Base-by-base conservation (phyloP, 2,329 filamentous ascomycete species). In the Simplicillium aogashimaense region DNA sequence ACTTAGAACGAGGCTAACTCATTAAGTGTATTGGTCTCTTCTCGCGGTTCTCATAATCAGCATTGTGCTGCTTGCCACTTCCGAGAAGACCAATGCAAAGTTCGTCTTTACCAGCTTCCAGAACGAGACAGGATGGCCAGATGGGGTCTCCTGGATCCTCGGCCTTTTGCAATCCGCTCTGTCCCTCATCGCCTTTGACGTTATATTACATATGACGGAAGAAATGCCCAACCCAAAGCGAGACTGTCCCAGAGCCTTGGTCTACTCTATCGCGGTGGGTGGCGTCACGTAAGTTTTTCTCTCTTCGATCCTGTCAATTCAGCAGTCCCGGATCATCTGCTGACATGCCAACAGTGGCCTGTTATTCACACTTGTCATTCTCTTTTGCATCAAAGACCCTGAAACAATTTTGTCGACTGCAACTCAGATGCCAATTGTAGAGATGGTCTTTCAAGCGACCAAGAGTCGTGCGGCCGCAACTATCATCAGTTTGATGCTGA, bases 91-190 rank as follows among this genome's bases (percentile, higher is more conserved):
- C 7, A 51, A 56, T 29, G 61, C 64, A 7, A 46, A 51, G 12
- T 69, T 60, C 43, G 65, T 70, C 10, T 71, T 70, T 42, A 52
- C 59, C 6, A 53, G 62, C 11, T 69, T 68, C 39, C 49, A 51
- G n/a, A 71, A 72, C 46, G 56, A 59, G 29, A 66, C 62, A 2
- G 64, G 64, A 3, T 70, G 66, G 66, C 53, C 59, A 2, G 61
- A 68, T 37, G 68, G 67, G 1, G 52, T 70, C 13, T 56, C 67
- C 0, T 72, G 67, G 67, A 59, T 70, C 12, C 50, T 71, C 2
- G 67, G 67, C 0, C 53, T 71, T 3, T 50, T 71, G 1, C 67
- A 66, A 48, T 61, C 53, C 0, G 55, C 56, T 0, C 40, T 60
- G 0, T 56, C 53, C 13, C 50, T 61, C 3, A 60, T 57, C 9